Percentiles rank a stretch among this genome's conserved stretches.
Conservation (phyloP, 2,329 filamentous ascomycete genomes). For the Diaporthe vexans region DNA sequence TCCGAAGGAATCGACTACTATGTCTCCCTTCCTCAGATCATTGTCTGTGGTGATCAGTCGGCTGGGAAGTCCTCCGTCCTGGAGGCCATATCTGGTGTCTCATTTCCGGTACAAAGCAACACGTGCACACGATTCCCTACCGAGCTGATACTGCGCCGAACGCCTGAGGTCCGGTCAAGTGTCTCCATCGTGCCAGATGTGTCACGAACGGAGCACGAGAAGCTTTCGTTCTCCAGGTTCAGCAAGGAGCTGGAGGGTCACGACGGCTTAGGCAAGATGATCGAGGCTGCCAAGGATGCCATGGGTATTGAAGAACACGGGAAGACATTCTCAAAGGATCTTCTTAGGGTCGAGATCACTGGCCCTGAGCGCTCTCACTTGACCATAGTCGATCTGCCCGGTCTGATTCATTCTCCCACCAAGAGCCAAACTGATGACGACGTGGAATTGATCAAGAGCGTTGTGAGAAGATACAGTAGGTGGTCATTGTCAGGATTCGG, state of each 20-base stretch:
- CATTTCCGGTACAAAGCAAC: conserved; percentile 64
- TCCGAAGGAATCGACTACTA: conserved; percentile 11
- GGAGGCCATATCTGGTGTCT: conserved; percentile 66
- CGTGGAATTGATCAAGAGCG: conserved; percentile 58
- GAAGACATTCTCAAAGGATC: conserved; percentile 58
- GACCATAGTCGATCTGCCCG: conserved; percentile 71
- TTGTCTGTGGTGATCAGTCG: conserved; percentile 50
- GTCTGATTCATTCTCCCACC: conserved; percentile 63
- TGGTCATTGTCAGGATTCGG: fast-evolving
- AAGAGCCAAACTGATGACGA: conserved; percentile 58
- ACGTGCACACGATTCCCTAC: conserved; percentile 68
- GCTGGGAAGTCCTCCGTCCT: conserved; percentile 58
- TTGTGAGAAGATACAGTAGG: conserved; percentile 66
- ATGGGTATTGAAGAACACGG: conserved; percentile 62
- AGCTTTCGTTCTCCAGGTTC: conserved; percentile 34
- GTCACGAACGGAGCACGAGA: conserved; percentile 20
- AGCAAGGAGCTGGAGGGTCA: conserved; percentile 40
- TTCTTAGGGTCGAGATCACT: conserved; percentile 61
- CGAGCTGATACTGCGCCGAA: conserved; percentile 61
- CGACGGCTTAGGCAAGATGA: conserved; percentile 51
- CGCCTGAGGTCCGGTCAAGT: conserved; percentile 46
- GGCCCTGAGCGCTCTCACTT: conserved; percentile 64
- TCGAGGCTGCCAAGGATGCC: conserved; percentile 54
- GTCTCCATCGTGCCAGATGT: conserved; percentile 44
- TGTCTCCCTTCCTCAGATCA: conserved; percentile 39